These are phyloP conservation scores for Cynara cardunculus DNA, from an alignment of 129 eudicot genomes.

Conservation along the genomic window DNA sequence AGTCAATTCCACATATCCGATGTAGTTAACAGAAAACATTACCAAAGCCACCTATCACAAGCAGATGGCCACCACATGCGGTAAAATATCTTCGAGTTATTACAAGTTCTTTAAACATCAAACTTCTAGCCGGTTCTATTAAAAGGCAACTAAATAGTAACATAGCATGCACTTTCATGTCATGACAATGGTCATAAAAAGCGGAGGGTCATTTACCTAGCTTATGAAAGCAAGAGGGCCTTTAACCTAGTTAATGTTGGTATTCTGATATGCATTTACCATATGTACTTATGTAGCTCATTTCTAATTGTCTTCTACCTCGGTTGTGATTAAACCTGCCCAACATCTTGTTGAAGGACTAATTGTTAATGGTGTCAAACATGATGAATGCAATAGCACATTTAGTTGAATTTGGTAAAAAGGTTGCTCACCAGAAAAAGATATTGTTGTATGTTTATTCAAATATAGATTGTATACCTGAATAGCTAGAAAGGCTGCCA, in stretches of 20 bases:
- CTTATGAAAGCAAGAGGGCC: too few species aligned
- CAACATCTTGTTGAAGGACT: constrained; percentile 3
- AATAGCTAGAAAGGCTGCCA: constrained; percentile 84
- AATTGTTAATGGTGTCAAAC: not conserved
- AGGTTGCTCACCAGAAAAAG: not conserved
- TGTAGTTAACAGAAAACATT: too few species aligned
- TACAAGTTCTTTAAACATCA: not conserved
- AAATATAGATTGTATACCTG: constrained; percentile 51
- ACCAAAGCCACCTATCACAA: too few species aligned
- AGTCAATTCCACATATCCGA: not conserved
- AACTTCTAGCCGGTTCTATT: not conserved
- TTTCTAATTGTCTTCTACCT: not conserved
- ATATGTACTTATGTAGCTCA: not conserved
- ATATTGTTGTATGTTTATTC: not conserved
- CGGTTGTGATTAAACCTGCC: not conserved
- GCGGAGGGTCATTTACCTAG: too few species aligned
- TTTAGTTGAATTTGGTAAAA: not conserved
- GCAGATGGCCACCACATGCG: too few species aligned
- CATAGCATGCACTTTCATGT: not conserved
- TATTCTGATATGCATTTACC: not conserved
- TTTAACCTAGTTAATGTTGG: too few species aligned
- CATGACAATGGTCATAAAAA: not conserved
- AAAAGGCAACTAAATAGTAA: too few species aligned
- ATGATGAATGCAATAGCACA: not conserved
- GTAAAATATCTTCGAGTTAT: too few species aligned